phyloP scores from a whole-genome alignment of 345 rosid species.

The Brassica cretica region DNA sequence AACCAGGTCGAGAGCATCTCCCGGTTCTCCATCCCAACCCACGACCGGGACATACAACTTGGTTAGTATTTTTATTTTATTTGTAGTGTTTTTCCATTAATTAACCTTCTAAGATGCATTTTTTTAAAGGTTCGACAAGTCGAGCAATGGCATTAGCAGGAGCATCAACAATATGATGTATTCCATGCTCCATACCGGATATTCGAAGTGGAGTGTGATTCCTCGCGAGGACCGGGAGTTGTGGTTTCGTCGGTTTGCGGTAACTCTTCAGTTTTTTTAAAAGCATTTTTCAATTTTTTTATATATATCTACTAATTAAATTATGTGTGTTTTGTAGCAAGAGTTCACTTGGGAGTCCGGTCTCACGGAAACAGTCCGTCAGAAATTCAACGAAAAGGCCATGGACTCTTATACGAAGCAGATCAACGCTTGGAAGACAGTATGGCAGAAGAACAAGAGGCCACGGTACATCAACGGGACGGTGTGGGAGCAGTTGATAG shows the following conservation, averaged over 20 bases:
- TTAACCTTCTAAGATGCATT: background rate
- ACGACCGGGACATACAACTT: background rate
- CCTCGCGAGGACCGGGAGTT: background rate
- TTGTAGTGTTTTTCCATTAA: background rate
- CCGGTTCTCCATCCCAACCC: background rate
- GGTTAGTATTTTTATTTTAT: background rate
- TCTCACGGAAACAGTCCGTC: background rate
- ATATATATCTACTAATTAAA: too few relatives aligned
- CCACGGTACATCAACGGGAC: too few relatives aligned
- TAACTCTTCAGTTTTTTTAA: too few relatives aligned
- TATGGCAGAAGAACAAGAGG: background rate
- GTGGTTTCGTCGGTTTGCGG: background rate
- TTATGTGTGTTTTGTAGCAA: background rate
- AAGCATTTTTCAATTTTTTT: too few relatives aligned
- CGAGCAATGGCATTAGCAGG: background rate
- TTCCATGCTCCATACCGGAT: background rate
- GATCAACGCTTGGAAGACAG: background rate
- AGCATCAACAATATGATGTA: background rate
- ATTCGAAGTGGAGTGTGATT: background rate
- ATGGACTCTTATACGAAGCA: background rate
- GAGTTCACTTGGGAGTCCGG: background rate
- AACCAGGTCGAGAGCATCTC: background rate
- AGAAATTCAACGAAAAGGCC: background rate
- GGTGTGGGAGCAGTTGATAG: too few relatives aligned
- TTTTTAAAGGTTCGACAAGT: background rate